phyloP scores from a whole-genome alignment of 352 stramenopile species.

The Phytophthora fragariaefolia region DNA sequence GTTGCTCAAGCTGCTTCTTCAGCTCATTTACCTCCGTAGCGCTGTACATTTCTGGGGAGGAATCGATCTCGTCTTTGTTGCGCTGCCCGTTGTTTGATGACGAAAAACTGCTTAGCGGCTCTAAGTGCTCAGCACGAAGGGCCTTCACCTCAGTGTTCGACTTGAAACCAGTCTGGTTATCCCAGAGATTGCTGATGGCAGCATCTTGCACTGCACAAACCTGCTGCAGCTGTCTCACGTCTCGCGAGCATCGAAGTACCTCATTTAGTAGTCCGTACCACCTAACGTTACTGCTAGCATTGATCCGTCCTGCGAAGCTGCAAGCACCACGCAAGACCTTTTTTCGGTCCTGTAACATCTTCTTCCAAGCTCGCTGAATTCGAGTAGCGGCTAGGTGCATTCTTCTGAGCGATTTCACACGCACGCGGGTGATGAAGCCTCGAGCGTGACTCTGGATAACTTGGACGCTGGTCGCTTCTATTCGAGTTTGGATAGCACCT shows the following conservation, averaged over 20 bases:
- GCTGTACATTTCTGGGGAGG: background rate
- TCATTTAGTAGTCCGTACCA: slow-evolving; percentile 13
- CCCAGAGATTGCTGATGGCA: slow-evolving; percentile 32
- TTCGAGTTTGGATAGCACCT: background rate
- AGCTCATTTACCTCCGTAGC: slow-evolving; percentile 16
- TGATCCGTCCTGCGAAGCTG: background rate
- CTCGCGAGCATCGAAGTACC: slow-evolving; percentile 28
- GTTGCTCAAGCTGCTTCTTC: slow-evolving; percentile 27
- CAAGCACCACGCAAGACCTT: slow-evolving; percentile 8
- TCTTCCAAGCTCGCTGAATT: slow-evolving; percentile 41
- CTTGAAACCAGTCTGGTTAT: slow-evolving; percentile 3
- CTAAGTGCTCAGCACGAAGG: slow-evolving; percentile 13
- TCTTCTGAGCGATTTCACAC: slow-evolving; percentile 12
- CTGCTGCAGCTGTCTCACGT: slow-evolving; percentile 55
- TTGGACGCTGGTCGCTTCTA: slow-evolving; percentile 22
- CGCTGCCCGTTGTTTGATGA: background rate
- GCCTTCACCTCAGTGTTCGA: slow-evolving; percentile 9
- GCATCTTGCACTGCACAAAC: slow-evolving; percentile 56
- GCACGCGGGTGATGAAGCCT: slow-evolving; percentile 30
- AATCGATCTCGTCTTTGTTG: background rate
- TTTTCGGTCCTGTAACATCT: slow-evolving; percentile 5
- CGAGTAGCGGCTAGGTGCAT: slow-evolving; percentile 11
- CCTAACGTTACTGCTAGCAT: background rate
- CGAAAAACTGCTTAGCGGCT: too few species aligned
- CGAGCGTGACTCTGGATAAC: slow-evolving; percentile 32